A percentile compares a stretch with the other conserved stretches of the same genome.
phyloP scores from a whole-genome alignment of 2,329 filamentous ascomycete genomes.

The Aspergillus niger region DNA sequence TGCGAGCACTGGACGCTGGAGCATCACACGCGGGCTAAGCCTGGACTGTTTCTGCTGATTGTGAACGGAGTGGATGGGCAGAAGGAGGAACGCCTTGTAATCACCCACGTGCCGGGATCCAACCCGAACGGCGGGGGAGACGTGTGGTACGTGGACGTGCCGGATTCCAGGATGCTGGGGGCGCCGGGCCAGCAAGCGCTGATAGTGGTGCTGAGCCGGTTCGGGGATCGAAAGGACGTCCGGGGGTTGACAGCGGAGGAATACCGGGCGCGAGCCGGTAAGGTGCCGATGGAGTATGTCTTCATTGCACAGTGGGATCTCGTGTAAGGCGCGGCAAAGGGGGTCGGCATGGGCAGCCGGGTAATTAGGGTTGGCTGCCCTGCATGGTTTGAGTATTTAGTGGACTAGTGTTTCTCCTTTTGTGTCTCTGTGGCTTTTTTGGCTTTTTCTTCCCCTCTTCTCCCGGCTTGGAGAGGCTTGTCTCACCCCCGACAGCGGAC shows the following conservation, averaged over 20 bases:
- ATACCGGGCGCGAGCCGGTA: conserved; percentile 51
- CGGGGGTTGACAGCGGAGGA: conserved; percentile 55
- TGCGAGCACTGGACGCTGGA: conserved; percentile 84
- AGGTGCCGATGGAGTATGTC: conserved; percentile 52
- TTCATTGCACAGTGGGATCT: conserved; percentile 59
- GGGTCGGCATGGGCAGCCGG: neutral
- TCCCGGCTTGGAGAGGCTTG: neutral
- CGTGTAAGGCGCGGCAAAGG: conserved; percentile 30
- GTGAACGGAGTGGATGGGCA: conserved; percentile 67
- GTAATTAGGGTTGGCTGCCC: conserved; percentile 9
- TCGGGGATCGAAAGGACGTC: conserved; percentile 53
- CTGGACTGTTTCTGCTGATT: conserved; percentile 67
- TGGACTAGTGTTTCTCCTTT: no score
- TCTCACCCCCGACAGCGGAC: neutral
- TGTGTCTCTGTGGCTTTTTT: neutral
- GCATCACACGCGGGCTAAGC: conserved; percentile 61
- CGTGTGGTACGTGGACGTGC: conserved; percentile 79
- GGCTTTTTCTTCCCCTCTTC: neutral
- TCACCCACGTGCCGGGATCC: conserved; percentile 54
- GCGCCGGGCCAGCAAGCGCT: conserved; percentile 67
- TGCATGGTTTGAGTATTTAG: no score
- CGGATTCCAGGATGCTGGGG: conserved; percentile 63
- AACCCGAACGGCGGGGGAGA: conserved; percentile 65
- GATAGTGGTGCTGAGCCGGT: conserved; percentile 62
- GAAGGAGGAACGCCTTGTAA: conserved; percentile 67